Percentiles rank a stretch among this genome's conserved stretches.
phyloP scores from a whole-genome alignment of 163 green algal genomes.

The Coccomyxa subellipsoidea region DNA sequence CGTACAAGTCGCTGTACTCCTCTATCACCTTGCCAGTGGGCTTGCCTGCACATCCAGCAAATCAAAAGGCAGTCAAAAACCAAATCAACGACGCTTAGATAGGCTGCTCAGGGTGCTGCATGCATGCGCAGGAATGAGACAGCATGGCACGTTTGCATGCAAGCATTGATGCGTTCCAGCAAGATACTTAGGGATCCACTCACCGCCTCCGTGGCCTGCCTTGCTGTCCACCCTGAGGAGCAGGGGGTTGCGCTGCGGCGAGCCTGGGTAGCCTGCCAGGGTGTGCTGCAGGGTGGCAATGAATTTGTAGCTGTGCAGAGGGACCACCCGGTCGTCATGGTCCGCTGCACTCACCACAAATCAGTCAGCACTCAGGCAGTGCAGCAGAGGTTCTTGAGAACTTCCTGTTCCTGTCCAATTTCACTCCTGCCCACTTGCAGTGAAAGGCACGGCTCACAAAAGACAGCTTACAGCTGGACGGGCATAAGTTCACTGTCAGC shows the following conservation, averaged over 20 bases:
- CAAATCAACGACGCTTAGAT: neutral
- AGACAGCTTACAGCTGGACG: no score
- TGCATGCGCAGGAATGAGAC: neutral
- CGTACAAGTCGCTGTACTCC: conserved; percentile 66
- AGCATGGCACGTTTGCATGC: neutral
- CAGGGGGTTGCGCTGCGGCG: conserved; percentile 47
- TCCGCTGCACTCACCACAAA: conserved; percentile 42
- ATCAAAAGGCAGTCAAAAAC: neutral
- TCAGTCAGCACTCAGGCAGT: neutral
- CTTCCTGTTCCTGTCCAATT: neutral
- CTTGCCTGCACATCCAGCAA: conserved; percentile 56
- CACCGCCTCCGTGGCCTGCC: conserved; percentile 22
- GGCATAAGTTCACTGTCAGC: no score
- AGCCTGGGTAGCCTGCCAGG: conserved; percentile 35
- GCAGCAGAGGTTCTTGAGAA: neutral
- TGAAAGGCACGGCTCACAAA: no score
- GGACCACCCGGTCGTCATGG: conserved; percentile 92
- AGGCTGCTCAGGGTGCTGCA: neutral
- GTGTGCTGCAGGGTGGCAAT: conserved; percentile 74
- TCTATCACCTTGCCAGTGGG: conserved; percentile 86
- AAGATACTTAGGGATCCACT: neutral
- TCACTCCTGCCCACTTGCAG: neutral
- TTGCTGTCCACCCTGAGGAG: conserved; percentile 38
- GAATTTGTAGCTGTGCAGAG: conserved; percentile 91
- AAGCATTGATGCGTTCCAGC: neutral